These are phyloP conservation scores for Austropuccinia psidii DNA, from an alignment of 1,284 basidiomycete genomes.

Conservation along the genomic window DNA sequence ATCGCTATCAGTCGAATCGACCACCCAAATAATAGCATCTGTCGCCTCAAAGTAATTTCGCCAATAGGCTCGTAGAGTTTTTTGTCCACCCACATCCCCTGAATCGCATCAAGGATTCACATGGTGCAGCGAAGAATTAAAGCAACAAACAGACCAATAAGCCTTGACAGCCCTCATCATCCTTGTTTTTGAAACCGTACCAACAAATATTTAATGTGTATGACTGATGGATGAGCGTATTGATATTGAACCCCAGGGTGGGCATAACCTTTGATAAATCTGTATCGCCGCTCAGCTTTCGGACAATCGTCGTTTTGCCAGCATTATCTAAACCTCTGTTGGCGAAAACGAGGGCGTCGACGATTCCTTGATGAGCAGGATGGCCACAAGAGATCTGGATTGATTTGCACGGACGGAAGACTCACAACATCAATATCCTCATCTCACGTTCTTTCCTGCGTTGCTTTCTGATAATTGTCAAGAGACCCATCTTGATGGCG, in stretches of 20 bases:
- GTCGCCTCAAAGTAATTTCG: slow-evolving; percentile 99
- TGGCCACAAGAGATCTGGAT: background rate
- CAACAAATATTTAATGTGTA: slow-evolving; percentile 26
- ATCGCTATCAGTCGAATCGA: slow-evolving; percentile 84
- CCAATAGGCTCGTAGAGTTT: slow-evolving; percentile 94
- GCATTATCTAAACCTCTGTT: slow-evolving; percentile 94
- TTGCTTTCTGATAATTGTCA: slow-evolving; percentile 96
- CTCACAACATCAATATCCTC: slow-evolving; percentile 87
- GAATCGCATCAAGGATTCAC: background rate
- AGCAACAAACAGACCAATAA: slow-evolving; percentile 34
- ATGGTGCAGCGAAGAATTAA: background rate
- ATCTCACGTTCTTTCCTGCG: slow-evolving; percentile 90
- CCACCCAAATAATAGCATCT: slow-evolving; percentile 97
- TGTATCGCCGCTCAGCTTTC: slow-evolving; percentile 76
- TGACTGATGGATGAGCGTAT: slow-evolving; percentile 67
- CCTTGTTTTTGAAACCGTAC: slow-evolving; percentile 59
- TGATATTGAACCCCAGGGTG: slow-evolving; percentile 97
- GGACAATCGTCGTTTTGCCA: slow-evolving; percentile 96
- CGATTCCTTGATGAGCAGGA: background rate
- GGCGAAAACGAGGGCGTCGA: background rate
- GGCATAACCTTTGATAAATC: slow-evolving; percentile 80
- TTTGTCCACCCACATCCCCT: slow-evolving; percentile 99
- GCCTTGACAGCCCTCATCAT: background rate
- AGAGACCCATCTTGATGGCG: slow-evolving; percentile 58
- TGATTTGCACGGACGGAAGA: slow-evolving; percentile 37